Conservation (phyloP, 331 rosid species). For the Quercus phellos region DNA sequence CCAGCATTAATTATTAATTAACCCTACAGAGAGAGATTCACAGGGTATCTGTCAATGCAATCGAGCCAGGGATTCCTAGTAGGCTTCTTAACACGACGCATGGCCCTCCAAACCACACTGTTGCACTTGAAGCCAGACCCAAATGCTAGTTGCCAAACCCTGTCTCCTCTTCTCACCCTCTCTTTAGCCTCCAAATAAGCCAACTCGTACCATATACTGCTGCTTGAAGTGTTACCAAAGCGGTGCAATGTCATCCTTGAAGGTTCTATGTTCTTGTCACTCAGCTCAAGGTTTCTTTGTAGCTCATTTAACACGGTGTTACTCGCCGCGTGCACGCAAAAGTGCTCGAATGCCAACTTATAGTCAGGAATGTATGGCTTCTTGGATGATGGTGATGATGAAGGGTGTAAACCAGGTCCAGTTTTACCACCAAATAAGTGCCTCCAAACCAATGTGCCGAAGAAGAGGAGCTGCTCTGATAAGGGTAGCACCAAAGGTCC, state of each 20-base stretch:
- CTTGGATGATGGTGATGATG: conserved; percentile 24
- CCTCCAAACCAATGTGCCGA: conserved; percentile 62
- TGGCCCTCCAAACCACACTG: conserved; percentile 76
- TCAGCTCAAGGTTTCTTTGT: conserved; percentile 79
- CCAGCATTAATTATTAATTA: background rate
- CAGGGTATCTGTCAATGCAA: conserved; percentile 64
- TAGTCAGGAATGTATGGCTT: conserved; percentile 93
- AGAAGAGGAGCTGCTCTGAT: conserved; percentile 86
- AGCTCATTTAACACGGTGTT: conserved; percentile 72
- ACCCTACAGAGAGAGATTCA: background rate
- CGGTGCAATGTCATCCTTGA: conserved; percentile 85
- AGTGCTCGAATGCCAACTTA: conserved; percentile 89
- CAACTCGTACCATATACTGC: conserved; percentile 92
- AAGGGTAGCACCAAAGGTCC: conserved; percentile 91
- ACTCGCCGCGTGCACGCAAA: conserved; percentile 90
- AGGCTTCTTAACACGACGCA: conserved; percentile 59
- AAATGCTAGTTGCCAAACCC: conserved; percentile 89
- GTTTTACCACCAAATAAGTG: conserved; percentile 52
- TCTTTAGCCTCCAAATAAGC: conserved; percentile 93
- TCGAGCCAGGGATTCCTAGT: conserved; percentile 77
- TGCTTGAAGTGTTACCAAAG: conserved; percentile 93
- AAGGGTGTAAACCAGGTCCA: conserved; percentile 6
- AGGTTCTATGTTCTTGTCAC: conserved; percentile 76
- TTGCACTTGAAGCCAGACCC: conserved; percentile 98
- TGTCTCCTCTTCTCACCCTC: conserved; percentile 68